Conservation (phyloP, 768 basidiomycete species). For the Pholiota microspora region DNA sequence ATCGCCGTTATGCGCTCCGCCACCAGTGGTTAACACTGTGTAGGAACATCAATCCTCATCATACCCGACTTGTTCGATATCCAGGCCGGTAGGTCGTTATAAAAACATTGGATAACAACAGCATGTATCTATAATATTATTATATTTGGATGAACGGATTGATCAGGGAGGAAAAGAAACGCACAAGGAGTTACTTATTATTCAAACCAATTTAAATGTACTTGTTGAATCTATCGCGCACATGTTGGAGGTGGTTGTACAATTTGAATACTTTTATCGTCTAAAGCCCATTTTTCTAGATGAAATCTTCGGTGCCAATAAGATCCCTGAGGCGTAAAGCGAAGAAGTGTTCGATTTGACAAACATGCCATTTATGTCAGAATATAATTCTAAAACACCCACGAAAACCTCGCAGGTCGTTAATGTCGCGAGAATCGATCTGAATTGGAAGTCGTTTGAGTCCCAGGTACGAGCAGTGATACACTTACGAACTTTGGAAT, state of each 20-base stretch:
- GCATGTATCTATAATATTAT: not conserved
- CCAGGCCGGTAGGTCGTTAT: not conserved
- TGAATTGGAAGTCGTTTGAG: too few relatives aligned
- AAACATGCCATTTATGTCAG: not conserved
- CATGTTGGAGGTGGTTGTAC: too few relatives aligned
- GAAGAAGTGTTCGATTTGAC: not conserved
- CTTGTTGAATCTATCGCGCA: too few relatives aligned
- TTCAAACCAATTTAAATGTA: too few relatives aligned
- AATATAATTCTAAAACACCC: not conserved
- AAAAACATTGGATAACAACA: not conserved
- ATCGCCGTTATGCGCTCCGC: not conserved
- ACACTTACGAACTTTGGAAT: not conserved
- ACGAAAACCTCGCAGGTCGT: conserved; percentile 5
- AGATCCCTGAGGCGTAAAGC: not conserved
- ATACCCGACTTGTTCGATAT: not conserved
- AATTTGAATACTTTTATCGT: too few relatives aligned
- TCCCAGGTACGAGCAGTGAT: too few relatives aligned
- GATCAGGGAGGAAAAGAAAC: not conserved
- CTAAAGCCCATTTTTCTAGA: not conserved
- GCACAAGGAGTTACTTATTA: not conserved
- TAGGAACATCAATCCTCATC: not conserved
- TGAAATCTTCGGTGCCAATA: not conserved
- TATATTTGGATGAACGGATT: not conserved
- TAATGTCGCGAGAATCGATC: not conserved
- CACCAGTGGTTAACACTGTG: not conserved